Conservation (phyloP, 495 filamentous ascomycete species). For the Articulospora tetracladia region DNA sequence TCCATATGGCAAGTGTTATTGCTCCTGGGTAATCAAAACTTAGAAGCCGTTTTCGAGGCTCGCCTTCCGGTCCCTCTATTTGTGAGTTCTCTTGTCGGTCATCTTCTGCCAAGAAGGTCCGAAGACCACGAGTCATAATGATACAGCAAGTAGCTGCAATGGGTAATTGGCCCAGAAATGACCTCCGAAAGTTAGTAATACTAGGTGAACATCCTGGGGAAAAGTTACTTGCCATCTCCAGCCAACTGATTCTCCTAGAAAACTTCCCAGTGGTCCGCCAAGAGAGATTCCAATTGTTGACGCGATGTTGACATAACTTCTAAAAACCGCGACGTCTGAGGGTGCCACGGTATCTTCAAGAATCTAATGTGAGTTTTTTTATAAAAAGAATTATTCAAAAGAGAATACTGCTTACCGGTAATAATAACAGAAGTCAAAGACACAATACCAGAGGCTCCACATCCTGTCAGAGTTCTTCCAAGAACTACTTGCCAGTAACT, state of each 20-base stretch:
- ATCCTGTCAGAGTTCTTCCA: conserved; percentile 55
- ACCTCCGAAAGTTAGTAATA: conserved; percentile 21
- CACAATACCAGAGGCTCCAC: conserved; percentile 55
- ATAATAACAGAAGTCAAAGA: conserved; percentile 57
- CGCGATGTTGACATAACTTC: conserved; percentile 61
- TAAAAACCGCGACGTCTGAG: conserved; percentile 60
- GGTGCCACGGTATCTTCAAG: conserved; percentile 53
- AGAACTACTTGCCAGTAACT: conserved; percentile 52
- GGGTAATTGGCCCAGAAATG: conserved; percentile 31
- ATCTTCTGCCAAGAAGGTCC: not conserved
- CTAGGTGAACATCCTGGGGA: not conserved
- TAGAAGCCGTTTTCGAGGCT: conserved; percentile 27
- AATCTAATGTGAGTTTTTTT: conserved; percentile 4
- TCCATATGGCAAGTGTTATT: conserved; percentile 43
- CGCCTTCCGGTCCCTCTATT: not conserved
- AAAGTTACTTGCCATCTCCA: conserved; percentile 56
- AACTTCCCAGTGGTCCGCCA: conserved; percentile 62
- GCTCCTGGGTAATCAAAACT: conserved; percentile 41
- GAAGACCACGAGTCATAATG: conserved; percentile 18
- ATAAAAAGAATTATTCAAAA: not conserved
- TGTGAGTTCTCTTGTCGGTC: not conserved
- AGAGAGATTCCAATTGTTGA: conserved; percentile 57
- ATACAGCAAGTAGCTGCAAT: conserved; percentile 24
- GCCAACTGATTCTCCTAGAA: conserved; percentile 60
- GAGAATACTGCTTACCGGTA: conserved; percentile 39